Conservation (phyloP, 352 stramenopile genomes). For the Phytophthora vignae region DNA sequence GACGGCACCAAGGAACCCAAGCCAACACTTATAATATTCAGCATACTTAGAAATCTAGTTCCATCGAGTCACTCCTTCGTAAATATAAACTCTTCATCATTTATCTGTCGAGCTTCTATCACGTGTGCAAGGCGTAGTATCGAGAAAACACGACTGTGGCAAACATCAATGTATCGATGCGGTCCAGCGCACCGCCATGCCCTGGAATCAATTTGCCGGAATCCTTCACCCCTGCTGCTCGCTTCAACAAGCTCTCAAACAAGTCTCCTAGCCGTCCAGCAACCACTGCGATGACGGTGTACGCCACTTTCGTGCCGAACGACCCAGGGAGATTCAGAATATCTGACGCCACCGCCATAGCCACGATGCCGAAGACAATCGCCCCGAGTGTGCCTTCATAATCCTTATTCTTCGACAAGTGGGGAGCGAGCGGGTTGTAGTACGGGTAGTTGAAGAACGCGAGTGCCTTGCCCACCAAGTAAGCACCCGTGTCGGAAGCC, state of each 20-base stretch:
- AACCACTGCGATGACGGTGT: constrained; percentile 90
- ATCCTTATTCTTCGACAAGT: constrained; percentile 96
- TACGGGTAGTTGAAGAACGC: constrained; percentile 86
- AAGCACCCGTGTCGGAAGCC: constrained; percentile 92
- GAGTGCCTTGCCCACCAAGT: constrained; percentile 91
- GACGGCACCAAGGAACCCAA: not conserved
- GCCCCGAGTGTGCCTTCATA: constrained; percentile 94
- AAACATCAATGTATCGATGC: constrained; percentile 95
- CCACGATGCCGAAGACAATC: constrained; percentile 73
- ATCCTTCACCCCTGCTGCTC: constrained; percentile 94
- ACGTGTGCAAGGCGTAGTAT: constrained; percentile 44
- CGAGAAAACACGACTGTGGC: constrained; percentile 62
- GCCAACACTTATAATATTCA: too few relatives aligned
- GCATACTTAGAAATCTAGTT: too few relatives aligned
- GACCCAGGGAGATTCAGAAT: constrained; percentile 76
- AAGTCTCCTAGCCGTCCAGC: constrained; percentile 94
- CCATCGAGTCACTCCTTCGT: too few relatives aligned
- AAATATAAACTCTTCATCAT: not conserved
- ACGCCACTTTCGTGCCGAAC: constrained; percentile 74
- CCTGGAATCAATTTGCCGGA: constrained; percentile 94
- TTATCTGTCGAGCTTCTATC: not conserved
- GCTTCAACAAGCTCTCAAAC: constrained; percentile 95
- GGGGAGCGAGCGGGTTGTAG: constrained; percentile 82
- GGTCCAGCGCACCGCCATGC: constrained; percentile 94
- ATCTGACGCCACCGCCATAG: constrained; percentile 76